Conservation (phyloP, 139 green algal genomes). For the Pleodorina starrii region DNA sequence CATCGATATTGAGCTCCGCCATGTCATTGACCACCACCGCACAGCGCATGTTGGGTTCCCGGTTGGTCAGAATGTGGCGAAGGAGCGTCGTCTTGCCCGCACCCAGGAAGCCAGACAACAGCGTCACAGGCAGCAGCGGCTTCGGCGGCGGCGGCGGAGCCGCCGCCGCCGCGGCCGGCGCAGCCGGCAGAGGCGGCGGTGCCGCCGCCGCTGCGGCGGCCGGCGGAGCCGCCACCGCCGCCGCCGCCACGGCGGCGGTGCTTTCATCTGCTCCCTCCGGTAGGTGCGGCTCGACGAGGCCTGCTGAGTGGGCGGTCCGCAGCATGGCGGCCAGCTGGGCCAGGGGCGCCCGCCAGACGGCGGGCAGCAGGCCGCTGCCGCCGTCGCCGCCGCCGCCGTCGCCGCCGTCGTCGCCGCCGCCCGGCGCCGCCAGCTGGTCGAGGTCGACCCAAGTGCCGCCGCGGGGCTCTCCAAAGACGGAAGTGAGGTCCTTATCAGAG, state of each 20-base stretch:
- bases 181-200: too few relatives aligned
- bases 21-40: conserved; percentile 94
- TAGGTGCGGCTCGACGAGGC: conserved; percentile 6
- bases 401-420: too few relatives aligned
- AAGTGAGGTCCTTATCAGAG: conserved; percentile 34
- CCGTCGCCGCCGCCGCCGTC: too few relatives aligned
- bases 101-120: conserved; percentile 82
- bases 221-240: not conserved
- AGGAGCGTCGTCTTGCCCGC: conserved; percentile 89
- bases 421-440: conserved; percentile 16
- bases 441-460: conserved; percentile 24
- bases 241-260: not conserved
- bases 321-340: not conserved
- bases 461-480: not conserved
- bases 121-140: conserved; percentile 79
- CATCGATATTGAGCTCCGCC: conserved; percentile 91
- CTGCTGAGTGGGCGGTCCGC: not conserved
- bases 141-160: not conserved
- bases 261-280: not conserved
- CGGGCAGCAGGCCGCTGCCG: not conserved
- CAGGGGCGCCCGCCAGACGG: conserved; percentile 6
- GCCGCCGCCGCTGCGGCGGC: not conserved
- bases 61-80: conserved; percentile 76
- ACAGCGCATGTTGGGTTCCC: conserved; percentile 51
- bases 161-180: not conserved